phyloP scores from a whole-genome alignment of 257 asterid genomes.

The Gardenia jasminoides region DNA sequence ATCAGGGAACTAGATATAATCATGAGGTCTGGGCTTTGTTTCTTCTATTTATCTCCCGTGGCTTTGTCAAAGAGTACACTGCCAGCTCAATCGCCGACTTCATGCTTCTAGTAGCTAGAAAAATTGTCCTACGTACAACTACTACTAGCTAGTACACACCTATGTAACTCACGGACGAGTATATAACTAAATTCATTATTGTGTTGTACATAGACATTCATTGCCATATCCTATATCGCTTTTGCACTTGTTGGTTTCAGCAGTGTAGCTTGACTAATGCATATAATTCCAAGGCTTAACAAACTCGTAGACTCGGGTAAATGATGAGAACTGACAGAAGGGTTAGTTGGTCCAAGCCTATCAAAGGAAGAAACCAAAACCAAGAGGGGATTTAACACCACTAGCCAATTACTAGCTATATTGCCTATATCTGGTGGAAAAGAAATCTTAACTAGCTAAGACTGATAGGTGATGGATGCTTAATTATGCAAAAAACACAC shows the following conservation, averaged over 20 bases:
- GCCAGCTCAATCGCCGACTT: constrained; percentile 13
- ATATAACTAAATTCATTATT: not conserved
- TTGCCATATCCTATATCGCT: not conserved
- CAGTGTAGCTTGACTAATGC: not conserved
- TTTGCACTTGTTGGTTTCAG: not conserved
- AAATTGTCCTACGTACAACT: not conserved
- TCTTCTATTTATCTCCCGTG: not conserved
- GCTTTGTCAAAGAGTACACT: not conserved
- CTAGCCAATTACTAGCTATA: not conserved
- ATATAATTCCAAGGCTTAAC: not conserved
- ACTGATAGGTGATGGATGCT: not conserved
- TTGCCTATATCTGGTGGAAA: constrained; percentile 3
- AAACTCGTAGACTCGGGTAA: not conserved
- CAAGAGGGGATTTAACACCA: constrained; percentile 1
- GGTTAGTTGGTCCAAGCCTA: constrained; percentile 21
- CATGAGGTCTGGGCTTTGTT: constrained; percentile 4
- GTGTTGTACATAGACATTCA: not conserved
- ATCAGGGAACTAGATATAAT: constrained; percentile 4
- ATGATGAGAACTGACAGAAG: not conserved
- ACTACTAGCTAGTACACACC: not conserved
- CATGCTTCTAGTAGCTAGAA: not conserved
- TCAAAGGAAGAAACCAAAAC: constrained; percentile 9
- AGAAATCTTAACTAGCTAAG: constrained; percentile 12
- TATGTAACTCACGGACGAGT: not conserved
- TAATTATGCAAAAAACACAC: not conserved